phyloP scores from a whole-genome alignment of 75 land plant genomes.

The Cryptomeria japonica region DNA sequence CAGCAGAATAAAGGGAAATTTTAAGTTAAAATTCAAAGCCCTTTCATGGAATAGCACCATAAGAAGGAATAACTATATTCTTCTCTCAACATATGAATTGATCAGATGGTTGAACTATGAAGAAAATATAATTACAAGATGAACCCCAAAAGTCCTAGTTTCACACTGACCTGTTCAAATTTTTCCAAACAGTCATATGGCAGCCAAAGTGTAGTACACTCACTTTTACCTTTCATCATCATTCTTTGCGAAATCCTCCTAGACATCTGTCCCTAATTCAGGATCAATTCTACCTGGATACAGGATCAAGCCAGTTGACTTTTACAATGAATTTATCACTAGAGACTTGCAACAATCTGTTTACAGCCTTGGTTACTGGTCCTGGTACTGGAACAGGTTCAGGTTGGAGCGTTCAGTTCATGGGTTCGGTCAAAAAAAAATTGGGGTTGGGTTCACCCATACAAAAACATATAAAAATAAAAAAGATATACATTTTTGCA shows the following conservation, averaged over 20 bases:
- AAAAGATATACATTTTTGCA: no score
- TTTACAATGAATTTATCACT: no score
- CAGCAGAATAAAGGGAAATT: not conserved
- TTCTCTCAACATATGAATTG: not conserved
- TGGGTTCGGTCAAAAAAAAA: no score
- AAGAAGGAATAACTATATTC: no score
- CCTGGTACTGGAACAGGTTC: no score
- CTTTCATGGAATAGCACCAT: not conserved
- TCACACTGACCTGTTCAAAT: not conserved
- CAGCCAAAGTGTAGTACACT: not conserved
- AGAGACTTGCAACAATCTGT: not conserved
- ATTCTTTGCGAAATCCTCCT: not conserved
- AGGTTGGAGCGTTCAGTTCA: no score
- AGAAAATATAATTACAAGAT: not conserved
- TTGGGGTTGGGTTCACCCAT: no score
- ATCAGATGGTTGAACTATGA: not conserved
- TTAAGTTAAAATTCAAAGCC: not conserved
- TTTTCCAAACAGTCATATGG: not conserved
- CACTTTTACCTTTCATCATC: not conserved
- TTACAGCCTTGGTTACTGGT: not conserved
- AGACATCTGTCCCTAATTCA: not conserved
- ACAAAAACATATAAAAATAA: no score
- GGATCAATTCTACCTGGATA: not conserved
- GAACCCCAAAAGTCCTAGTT: not conserved
- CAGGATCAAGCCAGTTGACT: not conserved